phyloP scores from a whole-genome alignment of 805 yeast species.

The Candida taoyuanica region DNA sequence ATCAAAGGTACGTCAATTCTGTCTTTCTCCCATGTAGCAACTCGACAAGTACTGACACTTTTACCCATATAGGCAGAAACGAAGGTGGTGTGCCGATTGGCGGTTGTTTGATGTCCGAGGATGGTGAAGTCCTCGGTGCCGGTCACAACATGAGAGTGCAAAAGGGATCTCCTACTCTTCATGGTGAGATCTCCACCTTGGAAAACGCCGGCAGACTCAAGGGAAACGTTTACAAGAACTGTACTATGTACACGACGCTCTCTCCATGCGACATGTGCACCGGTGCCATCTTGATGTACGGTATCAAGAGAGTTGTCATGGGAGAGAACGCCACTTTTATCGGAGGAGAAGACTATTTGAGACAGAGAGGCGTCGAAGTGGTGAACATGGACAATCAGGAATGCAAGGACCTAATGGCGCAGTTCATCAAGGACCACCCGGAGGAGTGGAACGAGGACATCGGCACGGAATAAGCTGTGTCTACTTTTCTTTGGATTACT shows the following conservation, averaged over 20 bases:
- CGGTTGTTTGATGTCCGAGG: conserved; percentile 65
- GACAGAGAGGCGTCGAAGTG: conserved; percentile 66
- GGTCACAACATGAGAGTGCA: conserved; percentile 93
- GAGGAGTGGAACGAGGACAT: conserved; percentile 79
- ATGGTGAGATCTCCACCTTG: conserved; percentile 87
- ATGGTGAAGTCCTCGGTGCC: conserved; percentile 76
- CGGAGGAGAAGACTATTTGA: conserved; percentile 79
- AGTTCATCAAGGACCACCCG: conserved; percentile 76
- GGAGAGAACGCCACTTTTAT: conserved; percentile 82
- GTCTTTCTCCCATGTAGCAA: too few relatives aligned
- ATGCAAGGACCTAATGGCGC: conserved; percentile 68
- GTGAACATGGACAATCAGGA: conserved; percentile 52
- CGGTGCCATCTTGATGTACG: conserved; percentile 88
- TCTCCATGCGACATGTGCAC: conserved; percentile 96
- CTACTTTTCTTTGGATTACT: too few relatives aligned
- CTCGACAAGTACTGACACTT: conserved; percentile 3
- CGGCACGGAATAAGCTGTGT: conserved; percentile 42
- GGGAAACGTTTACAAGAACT: conserved; percentile 71
- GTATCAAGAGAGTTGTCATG: conserved; percentile 78
- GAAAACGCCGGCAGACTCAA: conserved; percentile 89
- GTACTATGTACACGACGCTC: conserved; percentile 85
- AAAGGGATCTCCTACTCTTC: conserved; percentile 76
- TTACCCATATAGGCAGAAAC: conserved; percentile 17
- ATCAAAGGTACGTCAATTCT: conserved; percentile 37
- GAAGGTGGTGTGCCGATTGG: conserved; percentile 96